These are phyloP conservation scores for Westerdykella ornata DNA, from an alignment of 2,329 filamentous ascomycete genomes.

Conservation along the genomic window DNA sequence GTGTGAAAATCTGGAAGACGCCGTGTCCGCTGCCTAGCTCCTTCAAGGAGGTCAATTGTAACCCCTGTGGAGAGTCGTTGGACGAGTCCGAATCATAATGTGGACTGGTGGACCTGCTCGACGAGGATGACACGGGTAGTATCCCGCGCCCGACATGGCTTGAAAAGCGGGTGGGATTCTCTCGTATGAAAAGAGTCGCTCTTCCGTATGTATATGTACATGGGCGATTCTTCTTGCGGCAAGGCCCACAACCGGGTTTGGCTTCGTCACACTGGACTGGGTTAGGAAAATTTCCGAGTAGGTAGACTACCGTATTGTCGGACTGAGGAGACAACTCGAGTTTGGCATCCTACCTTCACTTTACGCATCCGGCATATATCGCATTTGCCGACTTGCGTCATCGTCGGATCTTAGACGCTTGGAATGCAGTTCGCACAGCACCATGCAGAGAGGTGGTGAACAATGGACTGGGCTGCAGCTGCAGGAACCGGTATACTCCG, in stretches of 20 bases:
- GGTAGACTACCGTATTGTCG: no score
- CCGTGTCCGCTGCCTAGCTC: conserved; percentile 19
- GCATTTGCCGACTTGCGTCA: conserved; percentile 30
- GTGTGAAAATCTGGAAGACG: conserved; percentile 21
- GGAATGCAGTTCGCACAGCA: no score
- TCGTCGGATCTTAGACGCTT: conserved; percentile 1
- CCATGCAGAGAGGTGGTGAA: no score
- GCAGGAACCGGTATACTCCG: no score
- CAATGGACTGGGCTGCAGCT: no score
- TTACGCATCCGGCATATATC: conserved; percentile 27
- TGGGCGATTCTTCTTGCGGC: conserved; percentile 22
- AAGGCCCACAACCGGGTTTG: conserved; percentile 23
- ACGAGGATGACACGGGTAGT: no score
- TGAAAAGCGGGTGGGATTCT: conserved; percentile 15
- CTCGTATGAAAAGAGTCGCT: conserved; percentile 23
- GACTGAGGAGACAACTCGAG: no score
- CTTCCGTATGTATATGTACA: conserved; percentile 26
- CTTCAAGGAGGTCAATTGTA: conserved; percentile 16
- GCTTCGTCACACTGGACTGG: conserved; percentile 23
- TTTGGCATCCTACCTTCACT: conserved; percentile 19
- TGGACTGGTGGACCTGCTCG: conserved; percentile 4
- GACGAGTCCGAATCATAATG: conserved; percentile 4
- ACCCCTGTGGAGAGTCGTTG: not conserved
- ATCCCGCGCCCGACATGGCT: not conserved
- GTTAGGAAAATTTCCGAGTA: not conserved